Percentiles rank a stretch among this genome's conserved stretches.
Conservation (phyloP, 805 yeast genomes). For the Starmerella apicola region DNA sequence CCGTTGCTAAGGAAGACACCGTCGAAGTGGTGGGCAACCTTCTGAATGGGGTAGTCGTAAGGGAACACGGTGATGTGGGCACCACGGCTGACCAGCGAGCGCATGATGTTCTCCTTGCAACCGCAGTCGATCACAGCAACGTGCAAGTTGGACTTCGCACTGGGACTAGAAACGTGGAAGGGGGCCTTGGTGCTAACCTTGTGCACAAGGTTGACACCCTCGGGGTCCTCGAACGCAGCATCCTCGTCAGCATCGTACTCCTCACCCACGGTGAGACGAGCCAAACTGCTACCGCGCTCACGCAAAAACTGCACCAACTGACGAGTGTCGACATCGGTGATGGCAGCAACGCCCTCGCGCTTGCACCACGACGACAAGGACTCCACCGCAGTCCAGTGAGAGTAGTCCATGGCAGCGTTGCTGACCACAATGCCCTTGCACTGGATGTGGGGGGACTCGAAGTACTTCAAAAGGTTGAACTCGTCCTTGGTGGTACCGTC, state of each 20-base stretch:
- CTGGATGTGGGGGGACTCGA: constrained; percentile 84
- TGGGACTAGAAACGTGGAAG: constrained; percentile 45
- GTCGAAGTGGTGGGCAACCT: constrained; percentile 82
- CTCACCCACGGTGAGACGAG: constrained; percentile 79
- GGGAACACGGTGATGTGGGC: constrained; percentile 96
- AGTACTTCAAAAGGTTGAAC: constrained; percentile 71
- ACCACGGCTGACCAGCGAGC: constrained; percentile 89
- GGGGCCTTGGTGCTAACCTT: constrained; percentile 93
- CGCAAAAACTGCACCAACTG: constrained; percentile 83
- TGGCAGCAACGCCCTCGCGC: constrained; percentile 90
- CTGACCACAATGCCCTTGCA: constrained; percentile 94
- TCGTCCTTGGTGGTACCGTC: constrained; percentile 69
- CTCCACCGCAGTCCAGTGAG: constrained; percentile 99
- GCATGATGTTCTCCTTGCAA: constrained; percentile 90
- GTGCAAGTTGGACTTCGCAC: constrained; percentile 49
- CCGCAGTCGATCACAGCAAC: constrained; percentile 96
- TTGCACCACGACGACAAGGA: constrained; percentile 91
- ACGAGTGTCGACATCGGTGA: constrained; percentile 96
- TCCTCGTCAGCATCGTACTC: constrained; percentile 86
- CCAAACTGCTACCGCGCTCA: constrained; percentile 92
- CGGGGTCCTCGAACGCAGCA: constrained; percentile 84
- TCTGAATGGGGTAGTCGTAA: constrained; percentile 83
- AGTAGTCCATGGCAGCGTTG: constrained; percentile 85
- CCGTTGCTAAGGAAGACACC: constrained; percentile 93
- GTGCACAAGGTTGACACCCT: constrained; percentile 76